phyloP scores from a whole-genome alignment of 345 rosid genomes.

The Isatis tinctoria region DNA sequence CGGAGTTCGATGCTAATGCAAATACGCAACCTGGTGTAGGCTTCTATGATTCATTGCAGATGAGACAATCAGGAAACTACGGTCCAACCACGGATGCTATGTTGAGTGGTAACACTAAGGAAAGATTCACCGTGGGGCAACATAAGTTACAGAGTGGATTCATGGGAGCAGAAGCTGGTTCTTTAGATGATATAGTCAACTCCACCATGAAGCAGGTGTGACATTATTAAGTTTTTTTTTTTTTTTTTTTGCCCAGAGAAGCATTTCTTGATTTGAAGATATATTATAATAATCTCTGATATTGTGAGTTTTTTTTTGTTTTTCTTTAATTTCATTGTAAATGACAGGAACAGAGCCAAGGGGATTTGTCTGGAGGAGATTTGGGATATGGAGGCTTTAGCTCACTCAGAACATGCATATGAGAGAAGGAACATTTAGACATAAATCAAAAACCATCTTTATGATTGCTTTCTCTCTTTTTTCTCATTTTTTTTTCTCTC shows the following conservation, averaged over 20 bases:
- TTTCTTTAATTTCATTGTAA: too few relatives aligned
- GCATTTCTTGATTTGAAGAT: conserved; percentile 8
- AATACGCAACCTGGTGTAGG: conserved; percentile 33
- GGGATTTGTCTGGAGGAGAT: conserved; percentile 39
- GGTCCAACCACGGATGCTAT: conserved; percentile 37
- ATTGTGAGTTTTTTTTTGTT: neutral
- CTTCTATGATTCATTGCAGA: conserved; percentile 31
- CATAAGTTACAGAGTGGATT: conserved; percentile 47
- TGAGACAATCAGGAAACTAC: conserved; percentile 36
- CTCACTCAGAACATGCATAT: conserved; percentile 47
- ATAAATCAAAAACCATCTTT: conserved; percentile 2
- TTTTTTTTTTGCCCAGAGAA: neutral
- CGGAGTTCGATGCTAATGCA: conserved; percentile 38
- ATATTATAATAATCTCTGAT: neutral
- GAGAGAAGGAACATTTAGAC: conserved; percentile 15
- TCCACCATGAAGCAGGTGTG: conserved; percentile 59
- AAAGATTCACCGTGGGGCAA: conserved; percentile 42
- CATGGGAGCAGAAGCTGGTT: conserved; percentile 45
- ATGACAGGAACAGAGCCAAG: conserved; percentile 47
- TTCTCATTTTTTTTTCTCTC: neutral
- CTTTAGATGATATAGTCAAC: conserved; percentile 61
- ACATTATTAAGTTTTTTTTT: neutral
- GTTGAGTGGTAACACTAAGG: conserved; percentile 32
- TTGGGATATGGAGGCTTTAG: conserved; percentile 41
- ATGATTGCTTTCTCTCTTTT: conserved; percentile 19